phyloP scores from a whole-genome alignment of 257 asterid species.

The Penstemon barbatus region DNA sequence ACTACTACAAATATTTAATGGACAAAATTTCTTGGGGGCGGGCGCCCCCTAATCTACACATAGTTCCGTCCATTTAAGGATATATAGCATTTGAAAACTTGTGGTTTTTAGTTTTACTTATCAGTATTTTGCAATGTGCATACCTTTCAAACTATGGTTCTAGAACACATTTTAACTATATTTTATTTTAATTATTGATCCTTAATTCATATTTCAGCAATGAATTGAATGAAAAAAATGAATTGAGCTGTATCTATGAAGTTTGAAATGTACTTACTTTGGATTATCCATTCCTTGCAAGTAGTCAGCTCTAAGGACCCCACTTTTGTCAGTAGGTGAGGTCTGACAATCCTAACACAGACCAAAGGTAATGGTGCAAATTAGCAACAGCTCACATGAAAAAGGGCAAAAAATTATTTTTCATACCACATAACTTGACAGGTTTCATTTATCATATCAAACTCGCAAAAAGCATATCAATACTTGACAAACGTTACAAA shows the following conservation, averaged over 20 bases:
- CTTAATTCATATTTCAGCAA: neutral
- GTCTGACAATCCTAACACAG: constrained; percentile 70
- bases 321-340: constrained; percentile 86
- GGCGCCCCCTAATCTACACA: no score
- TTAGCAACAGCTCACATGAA: neutral
- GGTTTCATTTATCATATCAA: no score
- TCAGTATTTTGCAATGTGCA: neutral
- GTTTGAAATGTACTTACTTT: constrained; percentile 45
- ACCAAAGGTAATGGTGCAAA: constrained; percentile 23
- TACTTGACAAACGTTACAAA: no score
- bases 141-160: neutral
- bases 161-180: neutral
- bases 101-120: neutral
- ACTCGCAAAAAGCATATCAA: no score
- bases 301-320: constrained; percentile 72
- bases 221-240: neutral
- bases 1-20: no score
- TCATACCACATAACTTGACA: no score
- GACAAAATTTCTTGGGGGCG: no score
- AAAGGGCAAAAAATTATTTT: no score
- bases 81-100: no score
- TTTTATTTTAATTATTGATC: neutral
- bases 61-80: no score
- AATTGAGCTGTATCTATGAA: no score
- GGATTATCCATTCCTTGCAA: constrained; percentile 70